Conservation (phyloP, 148 eudicot genomes). For the Chenopodium formosanum region DNA sequence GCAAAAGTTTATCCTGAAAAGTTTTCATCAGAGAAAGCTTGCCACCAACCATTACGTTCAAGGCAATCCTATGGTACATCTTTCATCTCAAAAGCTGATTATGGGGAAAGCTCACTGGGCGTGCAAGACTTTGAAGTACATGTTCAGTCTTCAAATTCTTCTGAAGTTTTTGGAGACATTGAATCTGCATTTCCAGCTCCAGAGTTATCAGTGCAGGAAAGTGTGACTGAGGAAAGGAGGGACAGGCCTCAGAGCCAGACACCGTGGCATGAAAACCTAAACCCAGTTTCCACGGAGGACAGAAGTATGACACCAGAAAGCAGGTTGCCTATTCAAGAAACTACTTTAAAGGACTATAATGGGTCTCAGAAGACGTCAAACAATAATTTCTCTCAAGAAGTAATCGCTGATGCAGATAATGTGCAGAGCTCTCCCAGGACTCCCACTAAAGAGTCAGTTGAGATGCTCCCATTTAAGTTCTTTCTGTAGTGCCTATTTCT, state of each 20-base stretch:
- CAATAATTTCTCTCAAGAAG: conserved; percentile 4
- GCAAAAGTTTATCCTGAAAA: conserved; percentile 18
- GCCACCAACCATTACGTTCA: conserved; percentile 23
- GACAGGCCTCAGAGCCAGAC: conserved; percentile 13
- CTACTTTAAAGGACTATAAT: conserved; percentile 6
- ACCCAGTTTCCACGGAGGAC: conserved; percentile 5
- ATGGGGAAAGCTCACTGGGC: conserved; percentile 16
- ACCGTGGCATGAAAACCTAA: conserved; percentile 9
- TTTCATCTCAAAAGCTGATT: conserved; percentile 15
- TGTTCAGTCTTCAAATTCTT: conserved; percentile 17
- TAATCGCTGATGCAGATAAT: conserved; percentile 6
- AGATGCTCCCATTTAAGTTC: conserved; percentile 14
- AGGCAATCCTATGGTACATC: conserved; percentile 21
- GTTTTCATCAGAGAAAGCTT: conserved; percentile 24
- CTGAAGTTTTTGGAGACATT: conserved; percentile 28
- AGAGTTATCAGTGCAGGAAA: conserved; percentile 33
- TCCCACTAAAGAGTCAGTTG: conserved; percentile 35
- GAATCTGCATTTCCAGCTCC: conserved; percentile 27
- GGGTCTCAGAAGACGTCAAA: neutral
- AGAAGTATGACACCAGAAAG: conserved; percentile 14
- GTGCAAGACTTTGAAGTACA: conserved; percentile 9
- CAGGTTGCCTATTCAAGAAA: conserved; percentile 11
- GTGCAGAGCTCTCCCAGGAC: conserved; percentile 13
- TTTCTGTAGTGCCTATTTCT: neutral
- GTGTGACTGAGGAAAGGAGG: conserved; percentile 24